Base-by-base conservation (phyloP, 306 rosid genomes). In the Vachellia pachyceras region DNA sequence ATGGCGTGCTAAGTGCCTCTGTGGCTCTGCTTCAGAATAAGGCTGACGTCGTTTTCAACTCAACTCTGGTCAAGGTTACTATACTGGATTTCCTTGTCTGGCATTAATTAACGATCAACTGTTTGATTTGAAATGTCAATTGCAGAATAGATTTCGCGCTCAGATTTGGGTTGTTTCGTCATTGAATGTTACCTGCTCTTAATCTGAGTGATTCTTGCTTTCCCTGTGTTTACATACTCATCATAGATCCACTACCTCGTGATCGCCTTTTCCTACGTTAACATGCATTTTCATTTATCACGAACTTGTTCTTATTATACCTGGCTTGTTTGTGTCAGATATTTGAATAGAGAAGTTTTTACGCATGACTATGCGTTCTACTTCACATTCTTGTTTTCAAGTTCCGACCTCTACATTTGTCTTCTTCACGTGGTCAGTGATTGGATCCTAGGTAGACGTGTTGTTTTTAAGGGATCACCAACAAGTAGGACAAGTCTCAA, bases 11-110 rank as follows among this genome's bases (percentile, higher is more conserved):
- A 46, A 79, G 58, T 23, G 99, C 97, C 49, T 90, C 99, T 10
- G 99, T 95, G 9, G 98, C 99, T 0, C 78, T 95, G 72, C 96
- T 93, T 47, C 99, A 95, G 93, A 95, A 88, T 80, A 89, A 83
- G 85, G 99, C 99, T 42, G 90, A 95, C 75, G 98, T 95, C n/a
- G 87, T 87, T 79, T 95, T 90, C 76, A 90, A 93, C 81, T 86
- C 93, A 1, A 83, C 82, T 86, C 87, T 90, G 63, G 84, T 93
- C 80, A 88, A 91, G 97, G 99, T 95, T 85, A 12, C 17, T 74
- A 0, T 50, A 35, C 33, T 44, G 10, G 14, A 15, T 23, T 8
- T 40, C 17, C 35, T 65, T 11, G 1, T 40, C 35, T 82, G 81
- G 69, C 50, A 15, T 46, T 67, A 3, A 12, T 46, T 18, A 36